Base-by-base conservation (phyloP, 176 grass and related monocot species). In the Lolium perenne region DNA sequence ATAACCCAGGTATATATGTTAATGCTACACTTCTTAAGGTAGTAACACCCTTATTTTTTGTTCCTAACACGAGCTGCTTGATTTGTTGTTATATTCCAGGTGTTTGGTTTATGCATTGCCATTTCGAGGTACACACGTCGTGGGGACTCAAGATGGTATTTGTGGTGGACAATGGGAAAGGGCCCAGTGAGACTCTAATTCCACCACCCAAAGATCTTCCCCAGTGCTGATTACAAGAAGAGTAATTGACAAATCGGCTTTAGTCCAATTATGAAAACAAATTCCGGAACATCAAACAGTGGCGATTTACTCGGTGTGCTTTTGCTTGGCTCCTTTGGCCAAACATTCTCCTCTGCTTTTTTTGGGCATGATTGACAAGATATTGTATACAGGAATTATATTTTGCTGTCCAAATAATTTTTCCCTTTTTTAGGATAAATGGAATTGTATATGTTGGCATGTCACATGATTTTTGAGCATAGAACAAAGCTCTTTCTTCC, bases 131-230 rank as follows among this genome's bases (percentile, higher is more conserved):
- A 78, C 94, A 94, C 91, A 97, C 81, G 18, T 86, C 89, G 41
- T 97, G 94, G 94, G 91, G 94, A 13, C 79, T 97, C 40, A 92
- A 94, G 85, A 97, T 97, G 94, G 91, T 81, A 0, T 97, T 97
- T 70, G 65, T 97, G 13, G 89, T 97, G 82, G 88, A 92, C 32
- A 87, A 97, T 51, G 92, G 92, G 10, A 87, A 87, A n/a, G 71
- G 83, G 22, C 83, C 90, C 7, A 78, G 84, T n/a, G 89, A 97
- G 81, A 91, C 88, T 50, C 59, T 97, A 59, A 75, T 89, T 66
- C 90, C 88, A 55, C 92, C 94, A 6, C 92, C 92, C 4, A 81
- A 80, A 38, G 94, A 97, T 92, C 94, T 97, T 50, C 94, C 92
- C 7, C 73, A 71, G 9, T 94, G 92, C 62, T 94, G 57, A 79